Evolutionary conservation across 2,329 filamentous ascomycete genomes (phyloP).

Genomic region (Remersonia thermophila): DNA sequence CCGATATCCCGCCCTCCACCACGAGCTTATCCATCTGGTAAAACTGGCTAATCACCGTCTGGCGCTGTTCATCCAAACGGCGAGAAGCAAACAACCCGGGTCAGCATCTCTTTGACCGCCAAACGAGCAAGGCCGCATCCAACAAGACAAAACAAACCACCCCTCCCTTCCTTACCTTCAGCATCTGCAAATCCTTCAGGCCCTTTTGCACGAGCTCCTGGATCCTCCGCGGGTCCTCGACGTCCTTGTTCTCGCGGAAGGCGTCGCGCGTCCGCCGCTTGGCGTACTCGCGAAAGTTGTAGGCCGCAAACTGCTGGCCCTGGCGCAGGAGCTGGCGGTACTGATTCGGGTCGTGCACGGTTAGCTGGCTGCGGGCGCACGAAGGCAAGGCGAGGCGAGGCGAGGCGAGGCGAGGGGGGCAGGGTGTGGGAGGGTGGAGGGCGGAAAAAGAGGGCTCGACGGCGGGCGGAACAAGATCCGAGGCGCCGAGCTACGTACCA

Average conservation of each 20-base stretch:
- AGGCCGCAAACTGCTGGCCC: slow-evolving; percentile 75
- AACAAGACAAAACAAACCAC: too few species aligned
- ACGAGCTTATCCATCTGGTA: slow-evolving; percentile 86
- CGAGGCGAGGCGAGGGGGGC: too few species aligned
- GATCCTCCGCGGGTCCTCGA: slow-evolving; percentile 61
- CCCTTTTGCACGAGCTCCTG: slow-evolving; percentile 87
- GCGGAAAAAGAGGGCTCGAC: too few species aligned
- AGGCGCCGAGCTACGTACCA: slow-evolving; percentile 8
- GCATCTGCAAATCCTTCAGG: slow-evolving; percentile 68
- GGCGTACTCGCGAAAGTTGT: slow-evolving; percentile 98
- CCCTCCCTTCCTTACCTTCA: slow-evolving; percentile 58
- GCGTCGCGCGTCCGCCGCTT: slow-evolving; percentile 80
- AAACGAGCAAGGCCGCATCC: too few species aligned
- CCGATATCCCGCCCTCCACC: slow-evolving; percentile 74
- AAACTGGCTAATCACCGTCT: slow-evolving; percentile 91
- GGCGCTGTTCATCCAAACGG: slow-evolving; percentile 51
- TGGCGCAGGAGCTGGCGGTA: slow-evolving; percentile 87
- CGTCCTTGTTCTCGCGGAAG: slow-evolving; percentile 67
- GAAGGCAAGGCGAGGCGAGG: too few species aligned
- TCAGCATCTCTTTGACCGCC: too few species aligned
- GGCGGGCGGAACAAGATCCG: too few species aligned
- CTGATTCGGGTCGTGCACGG: too few species aligned
- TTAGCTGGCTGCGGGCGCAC: slow-evolving; percentile 1
- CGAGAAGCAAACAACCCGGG: background rate
- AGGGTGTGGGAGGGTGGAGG: too few species aligned